A percentile compares a stretch with the other conserved stretches of the same genome.
Conservation (phyloP, 2,329 filamentous ascomycete species). For the Phialemonium atrogriseum region DNA sequence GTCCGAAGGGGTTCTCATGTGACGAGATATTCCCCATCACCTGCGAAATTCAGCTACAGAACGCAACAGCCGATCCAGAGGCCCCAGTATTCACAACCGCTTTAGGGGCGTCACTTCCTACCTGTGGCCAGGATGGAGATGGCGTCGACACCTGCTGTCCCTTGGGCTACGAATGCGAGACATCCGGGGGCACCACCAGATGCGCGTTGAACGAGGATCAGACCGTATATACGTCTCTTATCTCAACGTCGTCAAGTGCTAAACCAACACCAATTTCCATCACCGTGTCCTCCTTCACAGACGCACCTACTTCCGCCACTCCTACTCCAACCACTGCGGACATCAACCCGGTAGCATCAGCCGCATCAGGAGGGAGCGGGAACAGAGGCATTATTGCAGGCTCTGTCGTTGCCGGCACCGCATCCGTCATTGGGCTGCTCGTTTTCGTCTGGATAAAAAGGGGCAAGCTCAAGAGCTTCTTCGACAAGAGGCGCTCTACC, state of each 20-base stretch:
- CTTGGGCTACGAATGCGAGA: conserved; percentile 9
- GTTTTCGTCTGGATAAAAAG: not conserved
- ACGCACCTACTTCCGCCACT: not conserved
- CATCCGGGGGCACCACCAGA: not conserved
- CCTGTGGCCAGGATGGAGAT: conserved; percentile 4
- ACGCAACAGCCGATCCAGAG: conserved; percentile 7
- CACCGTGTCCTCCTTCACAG: not conserved
- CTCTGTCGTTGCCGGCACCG: not conserved
- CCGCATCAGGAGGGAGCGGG: not conserved
- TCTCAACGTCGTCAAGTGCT: not conserved
- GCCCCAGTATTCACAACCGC: conserved; percentile 8
- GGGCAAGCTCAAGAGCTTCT: not conserved
- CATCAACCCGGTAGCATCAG: not conserved
- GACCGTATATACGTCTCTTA: not conserved
- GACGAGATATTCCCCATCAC: conserved; percentile 7
- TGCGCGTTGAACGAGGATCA: conserved; percentile 1
- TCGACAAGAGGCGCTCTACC: not conserved
- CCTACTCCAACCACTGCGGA: not conserved
- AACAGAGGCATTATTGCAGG: conserved; percentile 1
- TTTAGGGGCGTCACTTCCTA: conserved; percentile 4
- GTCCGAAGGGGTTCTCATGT: conserved; percentile 7
- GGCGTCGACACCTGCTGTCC: conserved; percentile 11
- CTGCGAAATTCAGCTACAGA: conserved; percentile 9
- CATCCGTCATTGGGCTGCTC: not conserved
- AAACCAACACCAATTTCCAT: not conserved